Evolutionary conservation across 208 protist species (phyloP), one percentile per base, ranked within the genome.

Genomic region (Crithidia brevicula): DNA sequence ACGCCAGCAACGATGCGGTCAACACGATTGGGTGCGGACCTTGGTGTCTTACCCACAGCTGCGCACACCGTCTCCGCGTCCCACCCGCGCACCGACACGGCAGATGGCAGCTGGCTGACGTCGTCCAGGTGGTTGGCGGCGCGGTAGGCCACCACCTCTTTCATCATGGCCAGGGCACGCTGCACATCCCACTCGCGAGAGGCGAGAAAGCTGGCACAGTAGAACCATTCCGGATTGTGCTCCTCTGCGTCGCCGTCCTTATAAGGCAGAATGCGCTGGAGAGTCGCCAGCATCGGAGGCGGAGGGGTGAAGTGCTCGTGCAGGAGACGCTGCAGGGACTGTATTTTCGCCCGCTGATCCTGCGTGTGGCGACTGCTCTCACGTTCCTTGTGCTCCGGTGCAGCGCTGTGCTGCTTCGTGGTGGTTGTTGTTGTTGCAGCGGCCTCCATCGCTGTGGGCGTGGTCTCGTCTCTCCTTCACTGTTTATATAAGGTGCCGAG

Each of bases 171-270:
- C 4, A 89, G 67, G 4, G 87, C 87, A 49, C 72, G 76, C 34
- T 71, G 56, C 23, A 93, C 77, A 33, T 91, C 65, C 85, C 87
- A 93, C 40, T 80, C 53, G 13, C 79, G 75, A 1, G 81, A 65
- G 5, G 70, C 38, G 15, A 93, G 74, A 53, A 86, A 93, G 8
- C 16, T 42, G 65, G 79, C 79, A 6, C 75, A 82, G 60, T 81
- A 82, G 25, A 76, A 34, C 43, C 79, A 79, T 20, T 56, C 66
- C 2, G 59, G 38, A 18, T 80, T 72, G 50, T 77, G 46, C 16
- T 42, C 25, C 6, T 73, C 80, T 8, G 61, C 30, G 5, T 72
- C 58, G 1, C 23, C 30, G 18, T 62, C 40, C 20, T 53, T 13
- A 20, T n/a, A 18, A 20, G 22, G 25, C 1, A 78, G 42, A 16